Evolutionary conservation across 805 yeast genomes (phyloP), one percentile per base, ranked within the genome.

Genomic region (Candida broadrunensis): DNA sequence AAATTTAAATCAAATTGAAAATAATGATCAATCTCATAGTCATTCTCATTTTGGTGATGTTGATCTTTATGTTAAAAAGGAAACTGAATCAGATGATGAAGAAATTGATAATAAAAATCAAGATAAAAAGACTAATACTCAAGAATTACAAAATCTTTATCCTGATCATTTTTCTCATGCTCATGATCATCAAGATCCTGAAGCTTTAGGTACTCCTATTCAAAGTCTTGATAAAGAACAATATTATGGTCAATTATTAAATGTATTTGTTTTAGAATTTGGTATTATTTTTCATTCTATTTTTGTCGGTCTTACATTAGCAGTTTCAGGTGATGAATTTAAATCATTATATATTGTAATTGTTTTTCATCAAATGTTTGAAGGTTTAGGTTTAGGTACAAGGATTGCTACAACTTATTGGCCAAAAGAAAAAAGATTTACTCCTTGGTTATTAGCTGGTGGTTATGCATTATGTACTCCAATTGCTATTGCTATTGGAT

Each of bases 211-310:
- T 16, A 61, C 73, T 8, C 73, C 72, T 32, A 56, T 58, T 14
- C 44, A 58, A 30, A 60, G 60, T 32, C 35, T 48, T 2, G 64
- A 48, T 11, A 67, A 61, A 44, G 83, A 78, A 55, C 60, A 64
- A 32, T 81, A 78, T 54, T 66, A 73, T 29, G 80, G 79, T 27
- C 83, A 82, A 56, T 52, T 83, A 13, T 54, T 81, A 3, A 44
- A 46, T 36, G 50, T 54, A 1, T 48, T 80, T 37, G 76, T 83
- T 26, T 63, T 85, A 45, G 96, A 87, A 58, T 83, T 84, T 49
- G 96, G 96, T 54, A 73, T 88, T 33, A 62, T 88, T 24, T 85
- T 87, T 70, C 96, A 88, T 62, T 88, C 95, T 3, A 77, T 88
- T 2, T 85, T 88, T 53, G 75, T 88, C 42, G 96, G 96, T 19